Evolutionary conservation across 768 basidiomycete species (phyloP), one percentile per base, ranked within the genome.

Genomic region (Scleroderma bovista): DNA sequence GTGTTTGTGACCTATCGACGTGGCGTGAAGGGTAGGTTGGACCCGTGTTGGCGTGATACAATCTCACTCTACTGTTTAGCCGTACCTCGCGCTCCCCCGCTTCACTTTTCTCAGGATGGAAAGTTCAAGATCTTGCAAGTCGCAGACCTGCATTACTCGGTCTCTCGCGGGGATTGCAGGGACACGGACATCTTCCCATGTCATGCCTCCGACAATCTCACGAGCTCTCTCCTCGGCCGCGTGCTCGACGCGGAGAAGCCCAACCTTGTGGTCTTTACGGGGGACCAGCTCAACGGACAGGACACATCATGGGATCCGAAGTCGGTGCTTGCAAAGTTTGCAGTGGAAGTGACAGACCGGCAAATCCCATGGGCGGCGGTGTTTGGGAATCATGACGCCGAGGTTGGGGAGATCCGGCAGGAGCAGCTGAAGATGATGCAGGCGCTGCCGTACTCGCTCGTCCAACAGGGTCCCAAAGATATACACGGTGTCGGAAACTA

Each of bases 231-330:
- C 44, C 70, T 99, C 37, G 79, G 74, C 7, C 77, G 69, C 34
- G 76, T 82, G 19, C 76, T 99, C 20, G 88, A 90, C 45, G 65
- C 71, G 13, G 92, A 95, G 69, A 83, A 87, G 58, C 95, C 95
- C 0, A 91, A 94, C 62, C 66, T 99, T 11, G 86, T 97, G 43
- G 85, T 99, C 8, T 93, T 98, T 59, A 83, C 80, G 1, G 95
- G 95, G 0, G 95, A 98, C 66, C 92, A 94, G 66, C 76, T 96
- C 22, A 96, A 95, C 56, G 94, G 93, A 0, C 93, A 97, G 66
- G 78, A 79, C 9, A 88, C 89, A 0, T 81, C 86, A 0, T 98
- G 93, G 88, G 93, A 96, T 54, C 75, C 90, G 1, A 82, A 84
- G 59, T 88, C 86, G 3, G 86, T 95, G 3, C 70, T 97, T 7